Evolutionary conservation across 495 filamentous ascomycete species (phyloP).

Genomic region (Sphaerosporella brunnea): DNA sequence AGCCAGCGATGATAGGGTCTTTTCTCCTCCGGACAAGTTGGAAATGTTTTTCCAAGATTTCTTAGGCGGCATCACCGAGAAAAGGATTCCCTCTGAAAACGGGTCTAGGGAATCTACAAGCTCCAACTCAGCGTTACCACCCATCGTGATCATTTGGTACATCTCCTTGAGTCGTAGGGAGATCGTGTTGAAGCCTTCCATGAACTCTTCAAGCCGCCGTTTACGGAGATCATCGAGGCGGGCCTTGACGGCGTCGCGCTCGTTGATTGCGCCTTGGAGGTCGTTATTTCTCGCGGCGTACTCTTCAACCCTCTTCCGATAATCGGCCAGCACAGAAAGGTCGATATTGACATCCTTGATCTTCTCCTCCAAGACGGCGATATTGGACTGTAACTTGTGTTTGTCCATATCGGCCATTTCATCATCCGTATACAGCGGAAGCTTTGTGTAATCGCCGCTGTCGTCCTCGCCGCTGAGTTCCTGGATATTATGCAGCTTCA

Average conservation of each 20-base stretch:
- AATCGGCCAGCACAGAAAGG: conserved; percentile 78
- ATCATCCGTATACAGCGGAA: conserved; percentile 31
- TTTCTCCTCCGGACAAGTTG: conserved; percentile 88
- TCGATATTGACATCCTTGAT: conserved; percentile 78
- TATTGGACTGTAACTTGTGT: conserved; percentile 64
- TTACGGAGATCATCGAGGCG: conserved; percentile 80
- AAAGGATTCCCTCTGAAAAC: conserved; percentile 90
- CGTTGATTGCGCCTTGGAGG: conserved; percentile 50
- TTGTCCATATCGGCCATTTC: conserved; percentile 89
- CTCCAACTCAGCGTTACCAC: conserved; percentile 92
- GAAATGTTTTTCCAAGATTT: conserved; percentile 99
- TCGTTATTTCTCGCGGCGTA: conserved; percentile 66
- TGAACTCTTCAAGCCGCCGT: conserved; percentile 83
- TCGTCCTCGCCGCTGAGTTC: conserved; percentile 37
- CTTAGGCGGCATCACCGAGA: conserved; percentile 97
- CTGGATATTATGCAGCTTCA: conserved; percentile 57
- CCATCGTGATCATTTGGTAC: conserved; percentile 99
- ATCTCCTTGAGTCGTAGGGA: conserved; percentile 96
- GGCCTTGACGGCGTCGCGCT: conserved; percentile 72
- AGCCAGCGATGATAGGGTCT: conserved; percentile 84
- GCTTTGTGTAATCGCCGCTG: neutral
- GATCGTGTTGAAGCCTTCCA: conserved; percentile 91
- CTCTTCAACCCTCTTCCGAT: conserved; percentile 76
- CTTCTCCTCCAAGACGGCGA: conserved; percentile 81
- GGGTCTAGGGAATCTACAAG: conserved; percentile 90